Conservation (phyloP, 2,329 filamentous ascomycete genomes). For the Aspergillus tamarii region DNA sequence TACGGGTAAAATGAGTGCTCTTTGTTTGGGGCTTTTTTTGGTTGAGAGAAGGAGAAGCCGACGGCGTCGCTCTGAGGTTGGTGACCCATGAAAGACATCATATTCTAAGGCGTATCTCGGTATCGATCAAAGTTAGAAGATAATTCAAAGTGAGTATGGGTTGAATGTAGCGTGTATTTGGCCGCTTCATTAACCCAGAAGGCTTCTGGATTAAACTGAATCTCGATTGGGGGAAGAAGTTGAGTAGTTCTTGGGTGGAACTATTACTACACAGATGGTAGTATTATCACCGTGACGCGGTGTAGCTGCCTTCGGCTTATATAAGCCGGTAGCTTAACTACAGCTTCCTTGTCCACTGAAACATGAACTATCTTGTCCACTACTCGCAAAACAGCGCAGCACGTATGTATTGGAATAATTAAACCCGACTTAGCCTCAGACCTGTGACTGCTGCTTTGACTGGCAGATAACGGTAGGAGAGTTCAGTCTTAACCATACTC, state of each 20-base stretch:
- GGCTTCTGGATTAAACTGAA: neutral
- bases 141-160: neutral
- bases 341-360: too few species aligned
- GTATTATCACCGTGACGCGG: constrained; percentile 35
- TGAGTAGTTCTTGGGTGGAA: constrained; percentile 9
- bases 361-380: neutral
- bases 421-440: neutral
- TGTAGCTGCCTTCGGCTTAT: constrained; percentile 44
- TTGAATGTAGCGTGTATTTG: neutral
- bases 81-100: constrained; percentile 58
- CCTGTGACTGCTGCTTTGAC: neutral
- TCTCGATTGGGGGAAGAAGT: neutral
- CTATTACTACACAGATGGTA: constrained; percentile 2
- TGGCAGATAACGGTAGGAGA: neutral
- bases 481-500: constrained; percentile 4
- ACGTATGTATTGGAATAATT: neutral
- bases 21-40: constrained; percentile 53
- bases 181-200: neutral
- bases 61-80: constrained; percentile 55
- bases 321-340: constrained; percentile 27
- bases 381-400: neutral
- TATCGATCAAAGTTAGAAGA: neutral
- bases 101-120: constrained; percentile 33
- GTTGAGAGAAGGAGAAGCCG: constrained; percentile 63
- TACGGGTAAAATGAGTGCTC: constrained; percentile 92